phyloP scores from a whole-genome alignment of 192 early-diverging fungal genomes.

The Radiomyces spectabilis region DNA sequence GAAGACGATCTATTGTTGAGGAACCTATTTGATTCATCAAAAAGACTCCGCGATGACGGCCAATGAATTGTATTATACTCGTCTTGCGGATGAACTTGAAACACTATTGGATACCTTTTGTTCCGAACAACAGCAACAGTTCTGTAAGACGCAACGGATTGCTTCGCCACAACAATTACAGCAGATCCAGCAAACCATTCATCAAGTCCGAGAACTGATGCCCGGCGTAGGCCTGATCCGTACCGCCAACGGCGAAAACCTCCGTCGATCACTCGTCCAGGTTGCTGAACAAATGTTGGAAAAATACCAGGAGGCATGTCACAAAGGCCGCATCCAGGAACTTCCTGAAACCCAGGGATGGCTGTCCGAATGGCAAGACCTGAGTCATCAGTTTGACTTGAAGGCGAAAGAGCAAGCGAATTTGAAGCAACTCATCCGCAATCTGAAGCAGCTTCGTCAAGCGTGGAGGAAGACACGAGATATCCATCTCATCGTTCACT shows the following conservation, averaged over 20 bases:
- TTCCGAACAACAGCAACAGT: neutral
- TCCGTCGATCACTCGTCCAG: neutral
- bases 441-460: neutral
- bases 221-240: neutral
- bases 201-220: neutral
- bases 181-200: neutral
- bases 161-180: constrained; percentile 1
- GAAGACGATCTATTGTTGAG: neutral
- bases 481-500: neutral
- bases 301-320: neutral
- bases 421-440: neutral
- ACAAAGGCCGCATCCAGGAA: neutral
- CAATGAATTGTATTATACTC: too few species aligned
- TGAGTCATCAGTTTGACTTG: constrained; percentile 4
- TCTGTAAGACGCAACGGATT: neutral
- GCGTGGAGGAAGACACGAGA: neutral
- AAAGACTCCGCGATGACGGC: too few species aligned
- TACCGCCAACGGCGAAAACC: neutral
- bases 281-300: neutral
- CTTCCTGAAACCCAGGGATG: neutral
- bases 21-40: too few species aligned
- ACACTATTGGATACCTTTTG: neutral
- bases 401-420: constrained; percentile 9
- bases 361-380: constrained; percentile 1
- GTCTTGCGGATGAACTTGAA: constrained; percentile 1